A percentile compares a stretch with the other conserved stretches of the same genome.
Evolutionary conservation across 2,329 filamentous ascomycete species (phyloP).

Genomic region (Sporothrix schenckii): DNA sequence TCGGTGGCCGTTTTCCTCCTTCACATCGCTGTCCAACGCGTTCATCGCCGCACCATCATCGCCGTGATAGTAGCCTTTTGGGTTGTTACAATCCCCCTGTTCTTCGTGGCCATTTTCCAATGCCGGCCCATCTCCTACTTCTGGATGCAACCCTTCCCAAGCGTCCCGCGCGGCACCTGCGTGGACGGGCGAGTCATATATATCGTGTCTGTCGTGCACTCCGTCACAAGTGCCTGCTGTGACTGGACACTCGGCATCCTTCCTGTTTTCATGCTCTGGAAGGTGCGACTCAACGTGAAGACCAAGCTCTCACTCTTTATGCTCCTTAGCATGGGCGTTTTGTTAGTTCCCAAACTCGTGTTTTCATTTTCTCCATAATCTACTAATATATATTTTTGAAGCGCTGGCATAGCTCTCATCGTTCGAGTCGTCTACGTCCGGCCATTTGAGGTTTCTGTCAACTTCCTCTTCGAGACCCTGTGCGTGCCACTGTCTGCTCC

Average conservation of each 20-base stretch:
- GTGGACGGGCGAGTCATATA: constrained; percentile 47
- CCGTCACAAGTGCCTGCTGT: constrained; percentile 52
- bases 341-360: constrained; percentile 45
- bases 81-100: constrained; percentile 35
- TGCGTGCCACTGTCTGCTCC: constrained; percentile 37
- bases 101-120: constrained; percentile 46
- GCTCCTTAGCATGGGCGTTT: constrained; percentile 54
- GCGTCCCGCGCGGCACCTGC: constrained; percentile 46
- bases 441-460: constrained; percentile 38
- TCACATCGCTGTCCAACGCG: constrained; percentile 44
- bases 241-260: constrained; percentile 56
- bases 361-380: neutral
- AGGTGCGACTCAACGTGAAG: constrained; percentile 52
- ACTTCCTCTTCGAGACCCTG: constrained; percentile 42
- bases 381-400: constrained; percentile 31
- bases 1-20: constrained; percentile 49
- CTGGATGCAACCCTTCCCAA: constrained; percentile 47
- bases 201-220: constrained; percentile 51
- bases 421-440: constrained; percentile 45
- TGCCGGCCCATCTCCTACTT: constrained; percentile 54
- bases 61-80: constrained; percentile 42
- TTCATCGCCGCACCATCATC: constrained; percentile 47
- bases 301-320: constrained; percentile 52
- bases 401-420: constrained; percentile 47
- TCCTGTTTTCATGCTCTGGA: constrained; percentile 56